A percentile compares a stretch with the other conserved stretches of the same genome.
phyloP scores from a whole-genome alignment of 2,329 filamentous ascomycete genomes.

The Triangularia verruculosa region DNA sequence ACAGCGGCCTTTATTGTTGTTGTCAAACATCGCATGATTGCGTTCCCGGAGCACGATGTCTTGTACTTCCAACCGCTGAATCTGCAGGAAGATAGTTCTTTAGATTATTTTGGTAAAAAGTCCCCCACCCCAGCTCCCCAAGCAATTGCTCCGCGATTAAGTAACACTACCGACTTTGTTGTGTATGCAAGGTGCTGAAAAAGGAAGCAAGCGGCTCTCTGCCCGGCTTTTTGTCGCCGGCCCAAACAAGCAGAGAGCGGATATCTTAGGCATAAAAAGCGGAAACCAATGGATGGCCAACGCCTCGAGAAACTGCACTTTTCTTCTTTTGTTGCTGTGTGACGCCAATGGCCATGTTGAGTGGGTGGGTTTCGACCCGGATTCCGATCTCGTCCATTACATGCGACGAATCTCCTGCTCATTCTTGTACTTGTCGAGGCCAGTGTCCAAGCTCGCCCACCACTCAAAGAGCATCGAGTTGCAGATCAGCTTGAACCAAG shows the following conservation, averaged over 20 bases:
- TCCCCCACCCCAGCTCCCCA: conserved; percentile 7
- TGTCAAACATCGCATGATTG: not conserved
- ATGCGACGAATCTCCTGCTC: conserved; percentile 88
- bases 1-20: not conserved
- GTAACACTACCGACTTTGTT: conserved; percentile 8
- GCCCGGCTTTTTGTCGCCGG: conserved; percentile 19
- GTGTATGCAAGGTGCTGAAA: conserved; percentile 25
- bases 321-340: not conserved
- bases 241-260: conserved; percentile 20
- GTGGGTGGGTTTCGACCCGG: not conserved
- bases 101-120: not conserved
- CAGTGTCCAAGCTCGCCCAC: conserved; percentile 83
- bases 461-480: conserved; percentile 96
- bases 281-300: conserved; percentile 9
- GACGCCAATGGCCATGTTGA: conserved; percentile 4
- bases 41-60: not conserved
- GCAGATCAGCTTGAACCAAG: conserved; percentile 99
- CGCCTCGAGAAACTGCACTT: not conserved
- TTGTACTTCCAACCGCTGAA: not conserved
- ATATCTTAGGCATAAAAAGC: conserved; percentile 25
- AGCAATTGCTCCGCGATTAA: conserved; percentile 6
- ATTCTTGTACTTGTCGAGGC: conserved; percentile 79
- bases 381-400: conserved; percentile 35
- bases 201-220: conserved; percentile 24
- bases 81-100: not conserved